A percentile compares a stretch with the other conserved stretches of the same genome.
These are phyloP conservation scores for Gloeopeniophorella convolvens DNA, from an alignment of 768 basidiomycete genomes.

Conservation along the genomic window DNA sequence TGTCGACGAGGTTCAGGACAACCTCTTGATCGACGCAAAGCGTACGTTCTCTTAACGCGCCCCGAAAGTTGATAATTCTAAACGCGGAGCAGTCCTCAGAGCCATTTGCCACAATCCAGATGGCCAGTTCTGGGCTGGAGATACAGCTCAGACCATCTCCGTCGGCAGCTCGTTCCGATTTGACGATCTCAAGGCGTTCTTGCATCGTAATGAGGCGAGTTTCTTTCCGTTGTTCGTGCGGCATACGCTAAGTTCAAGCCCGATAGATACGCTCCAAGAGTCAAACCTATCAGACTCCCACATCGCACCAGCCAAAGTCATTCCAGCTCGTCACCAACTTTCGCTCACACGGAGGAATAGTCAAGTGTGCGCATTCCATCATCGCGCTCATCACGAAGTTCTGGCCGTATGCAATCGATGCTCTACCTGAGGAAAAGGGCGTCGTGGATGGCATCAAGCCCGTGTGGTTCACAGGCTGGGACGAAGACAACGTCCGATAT, in stretches of 20 bases:
- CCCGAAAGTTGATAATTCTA: background rate
- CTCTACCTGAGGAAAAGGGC: constrained; percentile 26
- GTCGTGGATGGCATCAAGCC: constrained; percentile 28
- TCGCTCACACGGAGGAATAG: constrained; percentile 32
- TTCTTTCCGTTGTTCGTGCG: background rate
- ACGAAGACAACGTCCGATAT: constrained; percentile 25
- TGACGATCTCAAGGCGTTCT: constrained; percentile 59
- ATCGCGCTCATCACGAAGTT: constrained; percentile 27
- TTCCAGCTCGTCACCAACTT: constrained; percentile 32
- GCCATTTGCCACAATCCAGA: constrained; percentile 53
- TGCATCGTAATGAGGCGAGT: constrained; percentile 52
- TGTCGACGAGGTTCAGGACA: constrained; percentile 65
- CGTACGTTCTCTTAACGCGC: constrained; percentile 33
- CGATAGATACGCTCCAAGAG: constrained; percentile 2
- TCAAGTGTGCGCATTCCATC: constrained; percentile 29
- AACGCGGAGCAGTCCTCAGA: constrained; percentile 49
- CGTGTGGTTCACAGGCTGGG: constrained; percentile 27
- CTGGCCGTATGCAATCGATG: constrained; percentile 30
- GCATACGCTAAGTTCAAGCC: background rate
- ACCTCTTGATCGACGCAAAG: constrained; percentile 56
- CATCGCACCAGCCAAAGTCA: constrained; percentile 16
- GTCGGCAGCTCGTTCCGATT: constrained; percentile 66
- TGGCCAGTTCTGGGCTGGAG: constrained; percentile 76
- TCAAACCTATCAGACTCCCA: background rate
- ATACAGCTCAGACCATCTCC: constrained; percentile 71